These are phyloP conservation scores for Gonapodya sp. DNA, from an alignment of 192 early-diverging fungal genomes.

Conservation along the genomic window DNA sequence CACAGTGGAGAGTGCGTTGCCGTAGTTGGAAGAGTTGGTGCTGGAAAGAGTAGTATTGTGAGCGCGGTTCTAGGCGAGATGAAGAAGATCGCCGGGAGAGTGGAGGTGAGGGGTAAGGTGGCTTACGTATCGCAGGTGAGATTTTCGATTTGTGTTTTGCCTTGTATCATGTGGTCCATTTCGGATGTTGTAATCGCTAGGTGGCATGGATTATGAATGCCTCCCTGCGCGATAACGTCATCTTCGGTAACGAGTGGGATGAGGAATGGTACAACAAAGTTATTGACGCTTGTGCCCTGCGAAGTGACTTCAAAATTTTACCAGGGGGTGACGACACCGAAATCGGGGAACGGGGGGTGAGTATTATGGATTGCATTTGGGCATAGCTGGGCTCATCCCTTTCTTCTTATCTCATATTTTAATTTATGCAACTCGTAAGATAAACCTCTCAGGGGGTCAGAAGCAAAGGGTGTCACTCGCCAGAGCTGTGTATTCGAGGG, in stretches of 20 bases:
- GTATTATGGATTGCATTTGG: slow-evolving; percentile 22
- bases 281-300: slow-evolving; percentile 76
- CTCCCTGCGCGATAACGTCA: slow-evolving; percentile 53
- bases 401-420: no score
- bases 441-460: slow-evolving; percentile 6
- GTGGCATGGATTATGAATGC: slow-evolving; percentile 39
- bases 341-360: slow-evolving; percentile 53
- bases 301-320: slow-evolving; percentile 73
- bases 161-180: no score
- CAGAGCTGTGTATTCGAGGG: slow-evolving; percentile 81
- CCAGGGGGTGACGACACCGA: slow-evolving; percentile 64
- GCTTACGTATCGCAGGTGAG: slow-evolving; percentile 59
- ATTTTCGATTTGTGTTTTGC: no score
- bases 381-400: no score
- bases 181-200: no score
- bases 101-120: slow-evolving; percentile 54
- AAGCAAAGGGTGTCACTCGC: slow-evolving; percentile 24
- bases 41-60: slow-evolving; percentile 69
- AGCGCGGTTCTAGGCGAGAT: slow-evolving; percentile 82
- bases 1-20: slow-evolving; percentile 15
- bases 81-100: slow-evolving; percentile 49
- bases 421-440: no score
- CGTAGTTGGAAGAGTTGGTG: slow-evolving; percentile 48
- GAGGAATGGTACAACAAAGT: slow-evolving; percentile 65
- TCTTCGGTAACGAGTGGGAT: slow-evolving; percentile 39